A percentile compares a stretch with the other conserved stretches of the same genome.
Conservation (phyloP, 495 filamentous ascomycete species). For the Margaritispora aquatica region DNA sequence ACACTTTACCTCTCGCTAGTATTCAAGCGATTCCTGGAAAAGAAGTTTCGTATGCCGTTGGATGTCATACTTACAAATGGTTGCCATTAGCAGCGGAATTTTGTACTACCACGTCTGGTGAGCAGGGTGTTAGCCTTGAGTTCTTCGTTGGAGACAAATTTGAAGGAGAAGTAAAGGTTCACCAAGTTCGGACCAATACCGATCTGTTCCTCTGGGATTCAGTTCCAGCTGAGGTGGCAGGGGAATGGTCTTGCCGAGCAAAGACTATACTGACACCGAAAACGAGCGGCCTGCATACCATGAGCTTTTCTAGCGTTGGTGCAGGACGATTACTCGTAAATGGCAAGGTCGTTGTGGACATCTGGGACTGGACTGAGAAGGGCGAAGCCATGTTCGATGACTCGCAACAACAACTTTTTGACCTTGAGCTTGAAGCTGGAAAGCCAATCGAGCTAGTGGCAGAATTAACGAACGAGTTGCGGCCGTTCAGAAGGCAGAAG, state of each 20-base stretch:
- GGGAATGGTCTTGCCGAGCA: constrained; percentile 53
- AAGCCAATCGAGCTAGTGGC: constrained; percentile 42
- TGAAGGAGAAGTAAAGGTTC: constrained; percentile 44
- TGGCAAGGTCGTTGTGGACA: constrained; percentile 65
- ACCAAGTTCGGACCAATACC: constrained; percentile 50
- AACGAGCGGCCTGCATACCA: constrained; percentile 57
- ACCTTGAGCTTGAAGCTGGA: constrained; percentile 43
- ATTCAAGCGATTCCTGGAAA: constrained; percentile 39
- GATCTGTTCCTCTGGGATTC: constrained; percentile 68
- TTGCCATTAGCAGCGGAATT: constrained; percentile 53
- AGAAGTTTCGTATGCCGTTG: constrained; percentile 45
- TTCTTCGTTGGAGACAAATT: constrained; percentile 60
- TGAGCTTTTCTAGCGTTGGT: constrained; percentile 71
- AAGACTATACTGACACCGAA: constrained; percentile 48
- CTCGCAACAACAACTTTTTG: constrained; percentile 47
- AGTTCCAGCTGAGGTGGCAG: constrained; percentile 52
- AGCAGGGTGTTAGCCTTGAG: constrained; percentile 54
- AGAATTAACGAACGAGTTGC: constrained; percentile 57
- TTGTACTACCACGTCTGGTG: constrained; percentile 48
- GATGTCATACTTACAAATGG: constrained; percentile 60
- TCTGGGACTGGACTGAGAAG: constrained; percentile 62
- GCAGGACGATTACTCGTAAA: constrained; percentile 65
- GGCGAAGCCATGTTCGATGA: constrained; percentile 58
- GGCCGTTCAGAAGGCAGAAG: constrained; percentile 45
- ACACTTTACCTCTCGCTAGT: constrained; percentile 50